A percentile compares a stretch with the other conserved stretches of the same genome.
phyloP scores from a whole-genome alignment of 495 filamentous ascomycete species.

The Hamigera avellanea region DNA sequence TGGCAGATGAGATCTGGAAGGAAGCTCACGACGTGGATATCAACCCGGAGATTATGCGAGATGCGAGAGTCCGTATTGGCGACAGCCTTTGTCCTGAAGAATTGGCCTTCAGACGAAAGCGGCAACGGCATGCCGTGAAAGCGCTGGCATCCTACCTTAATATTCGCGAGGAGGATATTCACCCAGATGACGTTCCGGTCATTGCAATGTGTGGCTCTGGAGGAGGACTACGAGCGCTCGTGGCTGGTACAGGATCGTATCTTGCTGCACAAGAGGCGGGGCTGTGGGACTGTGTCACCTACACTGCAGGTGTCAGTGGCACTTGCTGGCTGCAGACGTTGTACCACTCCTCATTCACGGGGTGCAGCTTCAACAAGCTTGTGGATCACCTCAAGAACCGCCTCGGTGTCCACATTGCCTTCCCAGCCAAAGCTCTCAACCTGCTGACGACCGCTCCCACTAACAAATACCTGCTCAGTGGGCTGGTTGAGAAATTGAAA shows the following conservation, averaged over 20 bases:
- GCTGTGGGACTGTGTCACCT: slow-evolving; percentile 85
- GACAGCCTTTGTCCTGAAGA: slow-evolving; percentile 78
- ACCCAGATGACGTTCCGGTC: slow-evolving; percentile 81
- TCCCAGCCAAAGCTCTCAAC: slow-evolving; percentile 69
- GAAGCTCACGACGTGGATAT: slow-evolving; percentile 74
- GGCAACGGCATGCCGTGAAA: slow-evolving; percentile 50
- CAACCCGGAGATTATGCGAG: slow-evolving; percentile 74
- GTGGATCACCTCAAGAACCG: slow-evolving; percentile 79
- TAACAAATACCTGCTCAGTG: slow-evolving; percentile 82
- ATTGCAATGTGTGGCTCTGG: slow-evolving; percentile 93
- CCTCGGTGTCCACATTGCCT: slow-evolving; percentile 79
- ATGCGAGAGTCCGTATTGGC: slow-evolving; percentile 72
- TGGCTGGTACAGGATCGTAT: slow-evolving; percentile 79
- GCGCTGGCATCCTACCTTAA: slow-evolving; percentile 74
- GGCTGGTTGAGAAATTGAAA: slow-evolving; percentile 79
- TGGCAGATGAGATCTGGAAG: slow-evolving; percentile 86
- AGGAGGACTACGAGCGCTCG: slow-evolving; percentile 78
- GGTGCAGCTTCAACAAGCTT: slow-evolving; percentile 47
- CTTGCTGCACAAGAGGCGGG: slow-evolving; percentile 72
- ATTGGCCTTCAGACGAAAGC: slow-evolving; percentile 50
- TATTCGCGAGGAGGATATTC: slow-evolving; percentile 65
- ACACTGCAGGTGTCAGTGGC: slow-evolving; percentile 88
- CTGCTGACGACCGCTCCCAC: slow-evolving; percentile 73
- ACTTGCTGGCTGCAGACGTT: slow-evolving; percentile 91
- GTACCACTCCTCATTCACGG: slow-evolving; percentile 74